Base-by-base conservation (phyloP, 305 asterid species). In the Fraxinus floribunda region DNA sequence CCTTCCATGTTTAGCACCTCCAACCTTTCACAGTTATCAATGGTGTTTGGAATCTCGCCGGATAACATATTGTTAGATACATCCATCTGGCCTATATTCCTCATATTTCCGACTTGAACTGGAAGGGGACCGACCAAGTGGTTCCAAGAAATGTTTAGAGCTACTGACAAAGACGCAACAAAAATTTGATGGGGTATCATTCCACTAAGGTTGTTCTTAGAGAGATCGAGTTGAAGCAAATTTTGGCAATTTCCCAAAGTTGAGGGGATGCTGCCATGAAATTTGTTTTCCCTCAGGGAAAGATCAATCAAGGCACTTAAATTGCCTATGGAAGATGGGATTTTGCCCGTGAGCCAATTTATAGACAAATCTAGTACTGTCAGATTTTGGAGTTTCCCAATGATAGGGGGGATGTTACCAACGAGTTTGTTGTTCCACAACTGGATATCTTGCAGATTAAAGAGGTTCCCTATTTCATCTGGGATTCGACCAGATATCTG, bases 281-380 rank as follows among this genome's bases (percentile, higher is more conserved):
- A 76, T 71, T 57, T 60, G 74, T 78, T 81, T 10, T 39, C 62
- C 18, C 64, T 60, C 16, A 81, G 78, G 20, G 34, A 77, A 30
- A 84, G 13, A 26, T 15, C 8, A 1, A 77, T 29, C 34, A 81
- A 77, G 30, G 36, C 24, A 26, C 78, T 78, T 39, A 85, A 68
- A 79, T 85, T 82, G 72, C 86, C 88, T 4, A 79, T 41, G 55
- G 83, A 34, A 16, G 79, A 75, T 29, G 88, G 86, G 52, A 85
- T 79, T 39, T 79, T 60, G 29, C 84, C 80, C 1, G 39, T 78
- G 20, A 85, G 83, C 71, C 78, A 64, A 60, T 85, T 85, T 64
- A 1, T 10, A 1, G 76, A 30, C 52, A 85, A 82, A 34, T 82
- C 81, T 32, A 81, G 57, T 35, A 20, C 36, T 1, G 36, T 77